phyloP scores from a whole-genome alignment of 75 land plant species.

The Adiantum capillusveneris region DNA sequence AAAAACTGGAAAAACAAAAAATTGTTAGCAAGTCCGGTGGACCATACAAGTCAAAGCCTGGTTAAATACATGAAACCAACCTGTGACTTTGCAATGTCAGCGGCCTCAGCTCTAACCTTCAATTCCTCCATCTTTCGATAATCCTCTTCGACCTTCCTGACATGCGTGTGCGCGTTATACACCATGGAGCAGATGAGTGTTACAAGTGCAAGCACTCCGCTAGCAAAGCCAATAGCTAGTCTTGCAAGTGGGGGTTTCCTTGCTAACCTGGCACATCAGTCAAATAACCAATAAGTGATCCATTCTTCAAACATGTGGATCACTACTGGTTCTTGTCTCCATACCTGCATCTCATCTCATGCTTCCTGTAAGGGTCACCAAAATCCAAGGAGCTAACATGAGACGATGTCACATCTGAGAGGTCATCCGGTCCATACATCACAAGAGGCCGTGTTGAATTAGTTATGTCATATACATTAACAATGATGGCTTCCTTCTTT shows the following conservation, averaged over 20 bases:
- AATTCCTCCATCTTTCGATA: conserved; percentile 64
- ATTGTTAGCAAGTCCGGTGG: neutral
- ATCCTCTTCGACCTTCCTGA: conserved; percentile 69
- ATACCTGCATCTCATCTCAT: conserved; percentile 85
- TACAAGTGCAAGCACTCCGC: conserved; percentile 51
- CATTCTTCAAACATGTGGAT: neutral
- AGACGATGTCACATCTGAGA: conserved; percentile 6
- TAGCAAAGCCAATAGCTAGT: conserved; percentile 43
- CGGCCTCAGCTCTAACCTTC: conserved; percentile 71
- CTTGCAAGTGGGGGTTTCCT: conserved; percentile 56
- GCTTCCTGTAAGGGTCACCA: conserved; percentile 77
- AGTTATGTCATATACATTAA: conserved; percentile 76
- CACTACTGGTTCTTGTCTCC: neutral
- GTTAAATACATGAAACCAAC: conserved; percentile 17
- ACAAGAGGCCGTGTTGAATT: conserved; percentile 41
- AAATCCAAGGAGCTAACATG: conserved; percentile 59
- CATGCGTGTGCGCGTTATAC: conserved; percentile 54
- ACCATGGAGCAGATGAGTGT: conserved; percentile 54
- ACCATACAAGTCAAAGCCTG: neutral
- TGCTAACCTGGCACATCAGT: conserved; percentile 40
- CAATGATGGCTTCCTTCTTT: conserved; percentile 61
- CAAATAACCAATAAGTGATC: neutral
- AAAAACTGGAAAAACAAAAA: conserved; percentile 53
- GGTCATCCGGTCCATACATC: conserved; percentile 60
- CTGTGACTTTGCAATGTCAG: conserved; percentile 91